These are phyloP conservation scores for Blastomyces parvus DNA, from an alignment of 2,329 filamentous ascomycete genomes.

Conservation along the genomic window DNA sequence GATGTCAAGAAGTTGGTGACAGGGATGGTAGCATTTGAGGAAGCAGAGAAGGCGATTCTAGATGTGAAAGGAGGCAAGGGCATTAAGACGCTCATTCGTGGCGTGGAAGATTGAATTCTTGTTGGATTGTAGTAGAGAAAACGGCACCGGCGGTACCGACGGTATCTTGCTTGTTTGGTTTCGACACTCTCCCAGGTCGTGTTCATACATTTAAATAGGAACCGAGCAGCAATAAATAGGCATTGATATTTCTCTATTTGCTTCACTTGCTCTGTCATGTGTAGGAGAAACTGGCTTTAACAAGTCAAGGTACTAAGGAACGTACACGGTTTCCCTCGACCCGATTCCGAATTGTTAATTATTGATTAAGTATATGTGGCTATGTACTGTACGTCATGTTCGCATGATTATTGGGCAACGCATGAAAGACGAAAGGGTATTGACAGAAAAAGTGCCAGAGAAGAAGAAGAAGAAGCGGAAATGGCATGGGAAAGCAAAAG, in stretches of 20 bases:
- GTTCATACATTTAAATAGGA: neutral
- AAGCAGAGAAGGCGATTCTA: conserved; percentile 78
- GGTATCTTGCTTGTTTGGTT: neutral
- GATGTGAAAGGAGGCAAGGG: conserved; percentile 73
- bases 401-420: conserved; percentile 1
- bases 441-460: neutral
- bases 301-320: neutral
- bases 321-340: neutral
- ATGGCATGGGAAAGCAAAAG: neutral
- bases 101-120: conserved; percentile 19
- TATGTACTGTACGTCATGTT: neutral
- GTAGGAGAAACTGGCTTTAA: neutral
- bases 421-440: conserved; percentile 1
- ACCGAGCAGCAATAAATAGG: neutral
- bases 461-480: neutral
- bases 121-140: neutral
- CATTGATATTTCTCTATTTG: neutral
- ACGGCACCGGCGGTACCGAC: neutral
- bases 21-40: conserved; percentile 63
- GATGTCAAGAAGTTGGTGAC: conserved; percentile 70
- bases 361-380: neutral
- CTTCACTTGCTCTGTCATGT: neutral
- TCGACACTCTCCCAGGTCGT: too few relatives aligned
- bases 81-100: conserved; percentile 41
- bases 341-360: neutral